Conservation (phyloP, 1,139 yeast species). For the Arxiozyma telluris region DNA sequence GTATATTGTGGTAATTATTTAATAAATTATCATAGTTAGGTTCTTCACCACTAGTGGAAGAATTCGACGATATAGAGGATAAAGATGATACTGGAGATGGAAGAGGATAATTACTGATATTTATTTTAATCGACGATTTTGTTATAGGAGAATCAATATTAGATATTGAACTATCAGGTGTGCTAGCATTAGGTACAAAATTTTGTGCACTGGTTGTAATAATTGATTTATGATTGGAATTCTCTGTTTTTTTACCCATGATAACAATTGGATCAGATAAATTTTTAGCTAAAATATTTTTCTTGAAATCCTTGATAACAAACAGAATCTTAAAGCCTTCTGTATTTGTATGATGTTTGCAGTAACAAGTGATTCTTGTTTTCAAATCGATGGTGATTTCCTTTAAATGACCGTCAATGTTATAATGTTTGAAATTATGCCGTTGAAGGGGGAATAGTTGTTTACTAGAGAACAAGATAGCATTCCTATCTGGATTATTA, state of each 20-base stretch:
- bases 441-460: conserved; percentile 62
- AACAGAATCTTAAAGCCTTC: conserved; percentile 70
- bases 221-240: conserved; percentile 61
- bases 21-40: not conserved
- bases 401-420: conserved; percentile 9
- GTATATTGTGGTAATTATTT: not conserved
- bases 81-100: conserved; percentile 6
- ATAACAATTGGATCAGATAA: conserved; percentile 70
- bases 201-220: not conserved
- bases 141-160: not conserved
- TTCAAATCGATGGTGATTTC: conserved; percentile 49
- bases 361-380: conserved; percentile 86
- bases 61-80: not conserved
- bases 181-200: not conserved
- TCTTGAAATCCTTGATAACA: conserved; percentile 52
- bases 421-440: conserved; percentile 35
- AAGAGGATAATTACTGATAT: not conserved
- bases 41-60: conserved; percentile 7
- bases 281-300: conserved; percentile 61
- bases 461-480: conserved; percentile 81
- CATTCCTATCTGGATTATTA: conserved; percentile 63
- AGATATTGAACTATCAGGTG: not conserved
- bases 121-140: not conserved
- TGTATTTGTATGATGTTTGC: conserved; percentile 84
- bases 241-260: conserved; percentile 23